Percentiles rank a stretch among this genome's conserved stretches.
phyloP scores from a whole-genome alignment of 495 filamentous ascomycete species.

The Patellaria atrata region DNA sequence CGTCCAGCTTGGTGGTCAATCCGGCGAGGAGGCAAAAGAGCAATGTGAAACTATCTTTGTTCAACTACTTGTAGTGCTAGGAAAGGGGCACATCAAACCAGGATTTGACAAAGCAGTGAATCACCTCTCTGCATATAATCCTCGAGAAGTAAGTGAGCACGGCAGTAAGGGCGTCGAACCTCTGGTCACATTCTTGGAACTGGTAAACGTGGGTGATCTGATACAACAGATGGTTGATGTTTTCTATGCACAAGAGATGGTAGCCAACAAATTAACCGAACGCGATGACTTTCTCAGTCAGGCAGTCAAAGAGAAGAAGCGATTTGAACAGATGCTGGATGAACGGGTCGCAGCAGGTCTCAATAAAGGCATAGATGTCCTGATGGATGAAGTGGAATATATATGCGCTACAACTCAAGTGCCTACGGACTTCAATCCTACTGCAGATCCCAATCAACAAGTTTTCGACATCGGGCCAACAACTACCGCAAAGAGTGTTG shows the following conservation, averaged over 20 bases:
- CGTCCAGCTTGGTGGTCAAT: slow-evolving; percentile 60
- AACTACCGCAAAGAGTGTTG: slow-evolving; percentile 58
- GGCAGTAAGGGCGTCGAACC: slow-evolving; percentile 65
- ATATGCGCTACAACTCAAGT: slow-evolving; percentile 78
- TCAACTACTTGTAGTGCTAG: slow-evolving; percentile 63
- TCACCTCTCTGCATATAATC: slow-evolving; percentile 83
- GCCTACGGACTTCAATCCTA: slow-evolving; percentile 83
- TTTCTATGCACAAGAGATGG: slow-evolving; percentile 92
- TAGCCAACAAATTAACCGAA: slow-evolving; percentile 67
- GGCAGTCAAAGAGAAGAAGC: slow-evolving; percentile 86
- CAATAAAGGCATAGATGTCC: slow-evolving; percentile 93
- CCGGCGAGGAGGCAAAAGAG: slow-evolving; percentile 68
- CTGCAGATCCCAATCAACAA: slow-evolving; percentile 28
- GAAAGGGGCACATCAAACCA: slow-evolving; percentile 70
- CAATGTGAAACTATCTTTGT: slow-evolving; percentile 91
- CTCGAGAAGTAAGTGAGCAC: slow-evolving; percentile 67
- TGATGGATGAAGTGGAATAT: slow-evolving; percentile 97
- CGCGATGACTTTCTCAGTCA: slow-evolving; percentile 89
- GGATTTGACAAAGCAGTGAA: slow-evolving; percentile 87
- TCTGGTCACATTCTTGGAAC: slow-evolving; percentile 87
- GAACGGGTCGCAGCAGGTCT: slow-evolving; percentile 91
- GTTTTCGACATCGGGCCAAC: slow-evolving; percentile 69
- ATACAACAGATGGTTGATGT: slow-evolving; percentile 99
- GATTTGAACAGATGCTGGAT: slow-evolving; percentile 97
- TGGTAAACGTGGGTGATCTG: slow-evolving; percentile 95